phyloP scores from a whole-genome alignment of 371 early-diverging fungal species.

The Polyrhizophydium stewartii region DNA sequence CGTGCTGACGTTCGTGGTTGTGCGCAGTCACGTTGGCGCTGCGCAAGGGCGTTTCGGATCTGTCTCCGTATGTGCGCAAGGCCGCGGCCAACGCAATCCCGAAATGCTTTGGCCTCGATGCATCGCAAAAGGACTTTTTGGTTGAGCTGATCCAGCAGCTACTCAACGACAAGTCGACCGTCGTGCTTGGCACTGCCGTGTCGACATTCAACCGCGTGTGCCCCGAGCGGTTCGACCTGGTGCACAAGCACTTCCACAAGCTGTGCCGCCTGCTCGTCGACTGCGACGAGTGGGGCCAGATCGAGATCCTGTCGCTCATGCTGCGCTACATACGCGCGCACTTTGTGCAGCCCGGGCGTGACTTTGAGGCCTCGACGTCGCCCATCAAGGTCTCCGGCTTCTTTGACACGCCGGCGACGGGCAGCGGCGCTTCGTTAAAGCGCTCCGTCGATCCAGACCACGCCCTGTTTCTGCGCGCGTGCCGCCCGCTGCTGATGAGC shows the following conservation, averaged over 20 bases:
- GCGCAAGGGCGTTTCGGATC: conserved; percentile 78
- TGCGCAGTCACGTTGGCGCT: conserved; percentile 73
- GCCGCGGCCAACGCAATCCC: conserved; percentile 89
- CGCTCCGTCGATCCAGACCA: conserved; percentile 53
- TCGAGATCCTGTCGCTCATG: conserved; percentile 75
- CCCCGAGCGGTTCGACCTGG: conserved; percentile 75
- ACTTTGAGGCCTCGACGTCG: neutral
- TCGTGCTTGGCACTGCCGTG: conserved; percentile 83
- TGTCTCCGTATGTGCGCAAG: conserved; percentile 89
- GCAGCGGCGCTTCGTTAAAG: too few species aligned
- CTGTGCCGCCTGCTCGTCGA: conserved; percentile 80
- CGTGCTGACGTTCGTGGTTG: neutral
- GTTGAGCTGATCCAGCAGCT: conserved; percentile 71
- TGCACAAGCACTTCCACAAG: conserved; percentile 86
- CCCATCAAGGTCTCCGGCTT: neutral
- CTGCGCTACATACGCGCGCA: conserved; percentile 59
- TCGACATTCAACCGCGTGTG: conserved; percentile 84
- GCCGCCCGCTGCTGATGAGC: conserved; percentile 76
- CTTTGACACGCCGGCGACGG: neutral
- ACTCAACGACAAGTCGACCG: conserved; percentile 78
- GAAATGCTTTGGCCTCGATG: conserved; percentile 80
- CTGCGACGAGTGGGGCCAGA: conserved; percentile 94
- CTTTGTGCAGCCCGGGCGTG: conserved; percentile 24
- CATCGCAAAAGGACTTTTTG: conserved; percentile 66
- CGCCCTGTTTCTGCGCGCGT: conserved; percentile 61